Conservation (phyloP, 306 rosid species). For the Quercus cerris region DNA sequence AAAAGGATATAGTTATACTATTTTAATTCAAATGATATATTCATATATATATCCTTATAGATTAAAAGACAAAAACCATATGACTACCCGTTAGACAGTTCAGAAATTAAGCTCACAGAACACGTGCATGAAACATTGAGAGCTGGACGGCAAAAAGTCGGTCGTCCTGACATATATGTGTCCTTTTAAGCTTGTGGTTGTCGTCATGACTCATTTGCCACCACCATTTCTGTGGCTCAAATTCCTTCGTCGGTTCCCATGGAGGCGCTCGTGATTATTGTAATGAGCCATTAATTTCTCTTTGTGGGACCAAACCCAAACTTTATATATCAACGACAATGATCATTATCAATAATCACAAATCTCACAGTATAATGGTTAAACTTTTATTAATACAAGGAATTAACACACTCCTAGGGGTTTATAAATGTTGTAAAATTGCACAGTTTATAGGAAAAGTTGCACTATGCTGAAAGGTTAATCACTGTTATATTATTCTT, state of each 20-base stretch:
- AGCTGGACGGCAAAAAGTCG: slow-evolving; percentile 14
- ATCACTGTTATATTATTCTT: background rate
- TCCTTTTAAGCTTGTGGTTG: background rate
- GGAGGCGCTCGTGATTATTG: background rate
- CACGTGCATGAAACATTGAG: background rate
- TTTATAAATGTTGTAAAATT: no score
- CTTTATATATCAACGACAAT: background rate
- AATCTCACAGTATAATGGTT: background rate
- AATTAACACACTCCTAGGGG: no score
- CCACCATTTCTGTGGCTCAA: background rate
- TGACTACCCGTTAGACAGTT: background rate
- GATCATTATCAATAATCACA: background rate
- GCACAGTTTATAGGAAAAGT: no score
- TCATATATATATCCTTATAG: no score
- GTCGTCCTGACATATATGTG: background rate
- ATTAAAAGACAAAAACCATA: no score
- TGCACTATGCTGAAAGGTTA: background rate
- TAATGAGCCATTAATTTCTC: background rate
- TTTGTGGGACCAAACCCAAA: background rate
- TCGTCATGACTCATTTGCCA: background rate
- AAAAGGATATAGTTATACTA: no score
- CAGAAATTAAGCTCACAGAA: background rate
- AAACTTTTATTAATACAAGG: no score
- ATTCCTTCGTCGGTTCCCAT: background rate
- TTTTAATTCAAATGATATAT: no score